These are phyloP conservation scores for Aspergillus bridgeri DNA, from an alignment of 495 filamentous ascomycete species.

Conservation along the genomic window DNA sequence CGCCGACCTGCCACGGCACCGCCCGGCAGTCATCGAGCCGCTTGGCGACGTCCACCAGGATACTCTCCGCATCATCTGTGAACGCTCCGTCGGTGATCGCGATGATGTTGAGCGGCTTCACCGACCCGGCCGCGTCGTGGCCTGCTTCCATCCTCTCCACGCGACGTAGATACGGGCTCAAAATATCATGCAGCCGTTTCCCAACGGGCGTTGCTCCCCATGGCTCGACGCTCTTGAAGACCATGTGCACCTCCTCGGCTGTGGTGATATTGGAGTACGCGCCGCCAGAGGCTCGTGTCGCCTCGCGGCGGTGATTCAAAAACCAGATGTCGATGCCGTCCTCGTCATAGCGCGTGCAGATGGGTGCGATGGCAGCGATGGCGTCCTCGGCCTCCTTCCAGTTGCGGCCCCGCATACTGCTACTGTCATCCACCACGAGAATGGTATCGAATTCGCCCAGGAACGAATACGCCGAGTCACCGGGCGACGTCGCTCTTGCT, in stretches of 20 bases:
- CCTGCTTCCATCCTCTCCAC: slow-evolving; percentile 36
- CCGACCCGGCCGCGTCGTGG: slow-evolving; percentile 27
- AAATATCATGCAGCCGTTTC: slow-evolving; percentile 64
- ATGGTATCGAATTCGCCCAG: slow-evolving; percentile 85
- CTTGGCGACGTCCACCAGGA: slow-evolving; percentile 64
- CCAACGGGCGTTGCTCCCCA: slow-evolving; percentile 73
- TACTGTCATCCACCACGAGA: slow-evolving; percentile 91
- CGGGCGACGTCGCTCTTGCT: slow-evolving; percentile 4
- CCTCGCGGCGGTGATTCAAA: slow-evolving; percentile 60
- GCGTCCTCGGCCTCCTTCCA: slow-evolving; percentile 77
- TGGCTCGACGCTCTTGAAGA: slow-evolving; percentile 67
- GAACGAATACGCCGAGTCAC: slow-evolving; percentile 64
- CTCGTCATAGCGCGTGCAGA: slow-evolving; percentile 76
- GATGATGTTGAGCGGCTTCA: slow-evolving; percentile 90
- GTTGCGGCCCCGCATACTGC: slow-evolving; percentile 73
- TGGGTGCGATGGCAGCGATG: slow-evolving; percentile 73
- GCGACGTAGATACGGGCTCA: slow-evolving; percentile 63
- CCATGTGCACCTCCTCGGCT: slow-evolving; percentile 50
- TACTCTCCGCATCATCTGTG: slow-evolving; percentile 72
- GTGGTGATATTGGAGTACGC: slow-evolving; percentile 58
- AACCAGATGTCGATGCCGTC: slow-evolving; percentile 97
- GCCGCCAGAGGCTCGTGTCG: slow-evolving; percentile 21
- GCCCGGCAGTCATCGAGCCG: slow-evolving; percentile 69
- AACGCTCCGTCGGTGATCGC: slow-evolving; percentile 89
- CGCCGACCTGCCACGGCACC: slow-evolving; percentile 80